Conservation (phyloP, 371 early-diverging fungal genomes). For the Circinella umbellata region DNA sequence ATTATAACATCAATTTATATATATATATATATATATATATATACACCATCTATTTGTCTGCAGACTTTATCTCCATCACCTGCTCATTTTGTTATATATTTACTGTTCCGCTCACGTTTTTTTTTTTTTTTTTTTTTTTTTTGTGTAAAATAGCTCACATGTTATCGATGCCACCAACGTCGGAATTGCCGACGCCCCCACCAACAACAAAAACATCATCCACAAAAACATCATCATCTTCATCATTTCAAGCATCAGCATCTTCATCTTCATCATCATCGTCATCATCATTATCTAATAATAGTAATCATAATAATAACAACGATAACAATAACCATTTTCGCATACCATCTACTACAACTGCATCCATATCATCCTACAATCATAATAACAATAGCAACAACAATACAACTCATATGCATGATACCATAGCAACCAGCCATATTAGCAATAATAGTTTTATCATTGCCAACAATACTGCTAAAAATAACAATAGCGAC, state of each 20-base stretch:
- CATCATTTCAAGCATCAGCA: neutral
- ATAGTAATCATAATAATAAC: neutral
- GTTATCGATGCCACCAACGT: conserved; percentile 8
- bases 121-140: neutral
- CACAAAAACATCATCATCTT: neutral
- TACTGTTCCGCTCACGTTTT: conserved; percentile 9
- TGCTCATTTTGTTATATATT: neutral
- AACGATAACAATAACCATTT: conserved; percentile 2
- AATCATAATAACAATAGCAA: neutral
- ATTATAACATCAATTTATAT: too few relatives aligned
- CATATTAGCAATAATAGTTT: too few relatives aligned
- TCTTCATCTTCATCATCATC: neutral
- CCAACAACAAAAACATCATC: conserved; percentile 5
- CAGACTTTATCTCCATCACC: conserved; percentile 4
- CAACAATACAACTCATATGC: neutral
- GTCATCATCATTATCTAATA: neutral
- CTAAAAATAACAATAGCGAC: neutral
- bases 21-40: too few relatives aligned
- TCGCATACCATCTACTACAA: conserved; percentile 8
- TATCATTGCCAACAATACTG: neutral
- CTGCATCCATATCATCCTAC: conserved; percentile 7
- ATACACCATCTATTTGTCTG: neutral
- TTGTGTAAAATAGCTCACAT: neutral
- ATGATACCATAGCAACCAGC: neutral
- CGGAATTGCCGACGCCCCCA: conserved; percentile 2